Conservation (phyloP, 2,329 filamentous ascomycete species). For the Cryphonectria carpinicola region DNA sequence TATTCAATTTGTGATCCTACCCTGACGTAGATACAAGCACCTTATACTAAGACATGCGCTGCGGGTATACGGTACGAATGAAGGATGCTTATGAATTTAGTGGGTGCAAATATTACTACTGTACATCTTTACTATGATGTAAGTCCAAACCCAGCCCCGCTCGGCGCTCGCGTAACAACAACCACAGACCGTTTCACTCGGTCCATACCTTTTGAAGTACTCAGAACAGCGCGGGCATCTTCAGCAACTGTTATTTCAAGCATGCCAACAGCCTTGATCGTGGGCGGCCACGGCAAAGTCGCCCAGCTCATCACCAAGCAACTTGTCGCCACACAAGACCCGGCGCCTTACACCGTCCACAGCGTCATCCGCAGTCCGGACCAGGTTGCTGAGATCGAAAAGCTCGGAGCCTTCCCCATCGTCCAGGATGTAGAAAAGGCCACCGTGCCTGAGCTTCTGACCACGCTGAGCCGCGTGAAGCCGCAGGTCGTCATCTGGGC, state of each 20-base stretch:
- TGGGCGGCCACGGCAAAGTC: conserved; percentile 27
- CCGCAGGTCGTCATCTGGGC: conserved; percentile 42
- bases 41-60: too few relatives aligned
- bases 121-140: not conserved
- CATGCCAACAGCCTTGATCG: conserved; percentile 23
- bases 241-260: conserved; percentile 15
- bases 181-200: not conserved
- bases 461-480: conserved; percentile 39
- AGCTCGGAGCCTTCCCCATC: conserved; percentile 47
- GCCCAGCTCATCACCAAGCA: conserved; percentile 25
- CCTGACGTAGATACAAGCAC: too few relatives aligned
- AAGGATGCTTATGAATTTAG: not conserved
- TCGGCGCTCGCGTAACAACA: not conserved
- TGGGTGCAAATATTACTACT: not conserved
- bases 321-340: conserved; percentile 18
- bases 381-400: conserved; percentile 41
- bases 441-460: conserved; percentile 41
- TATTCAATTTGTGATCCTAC: too few relatives aligned
- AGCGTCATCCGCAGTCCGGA: conserved; percentile 37
- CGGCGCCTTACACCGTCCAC: conserved; percentile 29
- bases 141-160: not conserved
- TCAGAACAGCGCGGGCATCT: not conserved
- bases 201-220: not conserved
- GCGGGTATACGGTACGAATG: not conserved
- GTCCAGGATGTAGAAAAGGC: conserved; percentile 47